These are phyloP conservation scores for Neurospora sp. DNA, from an alignment of 495 filamentous ascomycete genomes.

Conservation along the genomic window DNA sequence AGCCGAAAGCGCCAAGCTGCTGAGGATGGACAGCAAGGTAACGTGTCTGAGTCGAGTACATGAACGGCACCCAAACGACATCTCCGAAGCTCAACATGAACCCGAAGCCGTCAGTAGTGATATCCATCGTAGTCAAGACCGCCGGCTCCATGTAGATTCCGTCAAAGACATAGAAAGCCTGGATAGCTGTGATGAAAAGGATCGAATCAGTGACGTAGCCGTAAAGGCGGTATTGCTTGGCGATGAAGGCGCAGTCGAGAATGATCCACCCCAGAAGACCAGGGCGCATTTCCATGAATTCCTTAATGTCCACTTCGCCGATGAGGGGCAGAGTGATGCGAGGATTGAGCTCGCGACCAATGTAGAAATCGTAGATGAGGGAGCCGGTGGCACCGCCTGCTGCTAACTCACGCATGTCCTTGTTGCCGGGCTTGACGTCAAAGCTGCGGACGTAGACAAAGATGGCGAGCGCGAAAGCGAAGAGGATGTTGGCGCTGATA, in stretches of 20 bases:
- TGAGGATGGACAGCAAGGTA: conserved; percentile 81
- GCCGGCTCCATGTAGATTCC: conserved; percentile 82
- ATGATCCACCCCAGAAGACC: conserved; percentile 87
- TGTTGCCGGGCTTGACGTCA: conserved; percentile 60
- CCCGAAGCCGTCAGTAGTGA: conserved; percentile 90
- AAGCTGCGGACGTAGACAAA: conserved; percentile 79
- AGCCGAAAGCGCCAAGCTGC: conserved; percentile 56
- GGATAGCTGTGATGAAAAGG: conserved; percentile 66
- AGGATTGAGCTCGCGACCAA: conserved; percentile 93
- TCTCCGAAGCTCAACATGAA: conserved; percentile 97
- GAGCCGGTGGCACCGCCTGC: conserved; percentile 77
- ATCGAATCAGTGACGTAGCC: conserved; percentile 85
- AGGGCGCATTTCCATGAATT: conserved; percentile 81
- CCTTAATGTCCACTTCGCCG: conserved; percentile 82
- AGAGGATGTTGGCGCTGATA: conserved; percentile 70
- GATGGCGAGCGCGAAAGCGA: conserved; percentile 55
- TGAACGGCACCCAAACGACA: conserved; percentile 86
- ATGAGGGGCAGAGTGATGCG: conserved; percentile 69
- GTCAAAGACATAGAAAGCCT: conserved; percentile 79
- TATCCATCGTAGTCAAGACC: conserved; percentile 91
- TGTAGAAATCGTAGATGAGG: conserved; percentile 90
- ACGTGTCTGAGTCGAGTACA: conserved; percentile 77
- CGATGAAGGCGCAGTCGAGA: conserved; percentile 74
- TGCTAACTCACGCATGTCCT: conserved; percentile 65
- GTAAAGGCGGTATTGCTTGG: conserved; percentile 76